Percentiles rank a stretch among this genome's conserved stretches.
Conservation (phyloP, 345 rosid species). For the Syzygium grande region DNA sequence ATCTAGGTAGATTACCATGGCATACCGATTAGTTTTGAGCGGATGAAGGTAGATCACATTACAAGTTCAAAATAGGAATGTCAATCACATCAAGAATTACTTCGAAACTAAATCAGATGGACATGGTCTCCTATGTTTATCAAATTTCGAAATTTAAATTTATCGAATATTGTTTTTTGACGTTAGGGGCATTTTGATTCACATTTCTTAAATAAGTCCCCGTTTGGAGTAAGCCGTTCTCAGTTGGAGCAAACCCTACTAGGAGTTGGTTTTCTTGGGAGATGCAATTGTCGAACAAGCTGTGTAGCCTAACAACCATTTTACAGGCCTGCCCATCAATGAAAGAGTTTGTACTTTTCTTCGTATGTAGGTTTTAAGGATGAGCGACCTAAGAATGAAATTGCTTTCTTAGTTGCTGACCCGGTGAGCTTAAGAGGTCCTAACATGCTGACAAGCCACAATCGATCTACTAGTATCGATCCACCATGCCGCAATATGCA, state of each 20-base stretch:
- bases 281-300: background rate
- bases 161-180: background rate
- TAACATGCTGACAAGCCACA: background rate
- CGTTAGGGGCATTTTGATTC: background rate
- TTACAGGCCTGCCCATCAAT: background rate
- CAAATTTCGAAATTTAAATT: background rate
- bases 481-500: background rate
- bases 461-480: background rate
- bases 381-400: background rate
- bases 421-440: background rate
- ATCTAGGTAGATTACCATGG: background rate
- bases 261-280: background rate
- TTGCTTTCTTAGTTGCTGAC: background rate
- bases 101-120: background rate
- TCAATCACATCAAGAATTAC: background rate
- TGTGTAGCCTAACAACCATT: background rate
- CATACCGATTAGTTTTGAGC: background rate
- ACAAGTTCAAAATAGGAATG: background rate
- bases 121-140: background rate
- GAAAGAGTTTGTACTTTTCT: background rate
- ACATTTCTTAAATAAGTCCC: background rate
- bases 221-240: background rate
- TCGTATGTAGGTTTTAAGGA: background rate
- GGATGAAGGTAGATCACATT: background rate
- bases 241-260: background rate